phyloP scores from a whole-genome alignment of 106 monocot genomes.

The Dioscorea alata region DNA sequence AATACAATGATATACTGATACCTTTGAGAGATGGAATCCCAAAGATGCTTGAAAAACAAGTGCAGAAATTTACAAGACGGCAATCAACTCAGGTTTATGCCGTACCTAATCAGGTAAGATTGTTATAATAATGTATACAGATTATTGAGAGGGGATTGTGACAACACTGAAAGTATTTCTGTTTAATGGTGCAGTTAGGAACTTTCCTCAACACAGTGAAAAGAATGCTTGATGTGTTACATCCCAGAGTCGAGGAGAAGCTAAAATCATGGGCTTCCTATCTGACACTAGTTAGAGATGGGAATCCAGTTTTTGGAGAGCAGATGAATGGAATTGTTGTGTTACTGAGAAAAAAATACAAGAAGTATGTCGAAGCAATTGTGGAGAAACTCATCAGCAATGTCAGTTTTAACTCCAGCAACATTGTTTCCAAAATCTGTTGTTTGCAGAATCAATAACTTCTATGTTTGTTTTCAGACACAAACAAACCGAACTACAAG shows the following conservation, averaged over 20 bases:
- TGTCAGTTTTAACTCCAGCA: conserved; percentile 41
- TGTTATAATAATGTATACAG: background rate
- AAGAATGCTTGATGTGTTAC: conserved; percentile 77
- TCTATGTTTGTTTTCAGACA: conserved; percentile 26
- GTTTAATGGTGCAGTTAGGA: conserved; percentile 53
- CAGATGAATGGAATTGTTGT: conserved; percentile 73
- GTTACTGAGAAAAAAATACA: conserved; percentile 76
- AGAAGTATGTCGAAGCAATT: conserved; percentile 80
- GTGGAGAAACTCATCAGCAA: conserved; percentile 75
- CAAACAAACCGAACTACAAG: conserved; percentile 63
- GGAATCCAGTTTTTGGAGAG: conserved; percentile 58
- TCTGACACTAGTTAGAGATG: conserved; percentile 30
- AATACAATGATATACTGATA: conserved; percentile 57
- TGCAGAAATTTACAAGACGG: conserved; percentile 74
- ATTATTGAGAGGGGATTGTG: background rate
- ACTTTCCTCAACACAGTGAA: conserved; percentile 79
- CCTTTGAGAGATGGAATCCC: conserved; percentile 84
- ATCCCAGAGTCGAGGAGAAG: conserved; percentile 49
- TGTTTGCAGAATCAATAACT: background rate
- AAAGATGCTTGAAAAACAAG: conserved; percentile 85
- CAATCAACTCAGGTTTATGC: conserved; percentile 48
- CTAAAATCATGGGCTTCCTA: conserved; percentile 61
- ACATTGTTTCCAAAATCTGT: background rate
- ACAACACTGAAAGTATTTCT: background rate
- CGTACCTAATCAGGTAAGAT: conserved; percentile 64